Evolutionary conservation across 768 basidiomycete species (phyloP).

Genomic region (Pisolithus sp.): DNA sequence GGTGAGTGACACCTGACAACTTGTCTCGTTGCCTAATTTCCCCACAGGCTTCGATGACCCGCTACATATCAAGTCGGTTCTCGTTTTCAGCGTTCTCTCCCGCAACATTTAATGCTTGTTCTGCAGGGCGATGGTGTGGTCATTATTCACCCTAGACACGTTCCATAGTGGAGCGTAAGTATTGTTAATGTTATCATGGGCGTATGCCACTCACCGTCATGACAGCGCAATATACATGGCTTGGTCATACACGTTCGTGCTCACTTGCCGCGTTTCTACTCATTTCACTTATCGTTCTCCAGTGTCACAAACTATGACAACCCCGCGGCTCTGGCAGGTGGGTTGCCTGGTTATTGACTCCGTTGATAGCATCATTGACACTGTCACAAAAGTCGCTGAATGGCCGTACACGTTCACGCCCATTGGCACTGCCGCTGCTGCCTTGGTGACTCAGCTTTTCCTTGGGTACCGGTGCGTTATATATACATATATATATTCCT

Average conservation of each 20-base stretch:
- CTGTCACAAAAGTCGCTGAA: conserved; percentile 26
- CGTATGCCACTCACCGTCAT: not conserved
- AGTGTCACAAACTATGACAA: conserved; percentile 13
- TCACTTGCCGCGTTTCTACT: not conserved
- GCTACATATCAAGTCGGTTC: conserved; percentile 1
- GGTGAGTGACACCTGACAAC: not conserved
- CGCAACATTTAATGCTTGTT: too few species aligned
- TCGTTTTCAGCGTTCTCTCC: not conserved
- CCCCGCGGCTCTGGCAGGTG: conserved; percentile 8
- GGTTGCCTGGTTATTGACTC: not conserved
- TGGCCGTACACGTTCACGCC: conserved; percentile 51
- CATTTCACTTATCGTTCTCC: not conserved
- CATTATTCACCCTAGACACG: conserved; percentile 15
- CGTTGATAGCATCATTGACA: not conserved
- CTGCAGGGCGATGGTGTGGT: conserved; percentile 11
- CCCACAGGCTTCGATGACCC: conserved; percentile 13
- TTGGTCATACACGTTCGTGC: conserved; percentile 13
- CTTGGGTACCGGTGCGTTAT: conserved; percentile 37
- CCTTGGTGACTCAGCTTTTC: conserved; percentile 45
- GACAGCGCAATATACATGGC: conserved; percentile 14
- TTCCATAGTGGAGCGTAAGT: conserved; percentile 16
- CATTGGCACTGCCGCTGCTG: conserved; percentile 38
- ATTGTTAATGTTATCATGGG: not conserved
- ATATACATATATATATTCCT: not conserved
- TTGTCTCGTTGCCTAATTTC: not conserved